Base-by-base conservation (phyloP, 1,284 basidiomycete genomes). In the Tylopilus sp. region DNA sequence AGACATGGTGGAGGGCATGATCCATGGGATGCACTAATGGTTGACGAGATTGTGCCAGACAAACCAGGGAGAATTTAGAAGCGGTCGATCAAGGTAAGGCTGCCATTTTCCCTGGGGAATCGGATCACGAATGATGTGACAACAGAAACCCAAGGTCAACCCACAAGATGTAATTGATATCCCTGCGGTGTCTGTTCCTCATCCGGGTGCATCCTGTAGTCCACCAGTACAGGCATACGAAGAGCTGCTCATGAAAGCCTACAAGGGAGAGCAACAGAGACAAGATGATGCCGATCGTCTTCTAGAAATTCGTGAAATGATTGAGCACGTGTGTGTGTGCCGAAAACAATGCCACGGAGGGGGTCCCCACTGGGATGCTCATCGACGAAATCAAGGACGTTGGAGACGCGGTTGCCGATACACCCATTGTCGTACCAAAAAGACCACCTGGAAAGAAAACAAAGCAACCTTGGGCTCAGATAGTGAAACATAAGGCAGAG, bases 161-260 rank as follows among this genome's bases (percentile, higher is more conserved):
- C 79, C 80, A 0, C 78, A 79, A 41, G 75, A 79, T 17, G 51
- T 70, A 22, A 90, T 90, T 50, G 72, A 77, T 9, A 58, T 86
- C 0, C 82, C 87, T 5, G 87, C 91, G 0, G 80, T 95, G 2
- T 71, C 81, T 2, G 71, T 83, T 7, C 96, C 96, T 0, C 91
- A 92, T 60, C 85, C 86, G 26, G 96, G 96, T 19, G 82, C 87
- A 7, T 95, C 92, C n/a, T 98, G 98, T 73, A 98, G 98, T 70
- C 96, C 96, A 0, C 83, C 86, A 0, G 84, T 82, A 15, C 79
- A 82, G 11, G 83, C 87, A 1, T 92, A 98, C 68, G 82, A 86
- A 53, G 83, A 84, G 42, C 82, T 98, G 3, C 72, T 99, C 17
- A 74, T 81, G 14, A 67, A 80, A 44, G 95, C 94, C 0, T 80